Conservation (phyloP, 495 filamentous ascomycete species). For the Penicillium riverlandense region DNA sequence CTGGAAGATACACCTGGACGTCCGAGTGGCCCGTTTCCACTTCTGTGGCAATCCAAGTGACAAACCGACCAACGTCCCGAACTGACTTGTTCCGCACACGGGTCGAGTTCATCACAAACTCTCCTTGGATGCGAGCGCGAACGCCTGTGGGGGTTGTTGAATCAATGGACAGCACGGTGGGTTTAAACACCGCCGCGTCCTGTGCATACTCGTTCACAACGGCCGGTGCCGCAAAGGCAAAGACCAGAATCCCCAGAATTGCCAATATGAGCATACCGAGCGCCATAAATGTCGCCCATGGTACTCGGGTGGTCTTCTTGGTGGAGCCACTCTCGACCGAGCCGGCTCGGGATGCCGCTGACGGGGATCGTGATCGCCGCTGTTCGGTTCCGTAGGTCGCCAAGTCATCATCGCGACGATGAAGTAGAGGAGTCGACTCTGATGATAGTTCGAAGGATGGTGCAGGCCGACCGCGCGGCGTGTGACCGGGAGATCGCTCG, state of each 20-base stretch:
- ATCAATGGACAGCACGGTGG: constrained; percentile 74
- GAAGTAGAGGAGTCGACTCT: constrained; percentile 38
- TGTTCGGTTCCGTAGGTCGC: constrained; percentile 27
- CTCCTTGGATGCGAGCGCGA: constrained; percentile 67
- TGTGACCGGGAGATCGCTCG: no score
- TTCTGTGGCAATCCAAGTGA: constrained; percentile 73
- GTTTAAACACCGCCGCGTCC: constrained; percentile 71
- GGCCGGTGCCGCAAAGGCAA: constrained; percentile 73
- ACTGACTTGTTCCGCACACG: constrained; percentile 63
- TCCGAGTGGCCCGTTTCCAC: constrained; percentile 62
- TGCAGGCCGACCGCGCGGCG: constrained; percentile 4
- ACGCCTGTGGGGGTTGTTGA: constrained; percentile 73
- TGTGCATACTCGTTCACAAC: constrained; percentile 78
- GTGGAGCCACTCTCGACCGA: constrained; percentile 8
- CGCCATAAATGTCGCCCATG: constrained; percentile 54
- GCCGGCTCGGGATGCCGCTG: constrained; percentile 5
- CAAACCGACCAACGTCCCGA: constrained; percentile 64
- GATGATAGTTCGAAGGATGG: constrained; percentile 30
- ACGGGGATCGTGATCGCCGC: constrained; percentile 11
- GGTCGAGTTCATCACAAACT: constrained; percentile 68
- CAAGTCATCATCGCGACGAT: constrained; percentile 27
- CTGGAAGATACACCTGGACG: constrained; percentile 73
- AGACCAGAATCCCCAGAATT: constrained; percentile 45
- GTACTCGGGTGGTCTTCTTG: constrained; percentile 25
- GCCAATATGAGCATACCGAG: constrained; percentile 39